Conservation (phyloP, 176 grass and related monocot species). For the Lolium perenne region DNA sequence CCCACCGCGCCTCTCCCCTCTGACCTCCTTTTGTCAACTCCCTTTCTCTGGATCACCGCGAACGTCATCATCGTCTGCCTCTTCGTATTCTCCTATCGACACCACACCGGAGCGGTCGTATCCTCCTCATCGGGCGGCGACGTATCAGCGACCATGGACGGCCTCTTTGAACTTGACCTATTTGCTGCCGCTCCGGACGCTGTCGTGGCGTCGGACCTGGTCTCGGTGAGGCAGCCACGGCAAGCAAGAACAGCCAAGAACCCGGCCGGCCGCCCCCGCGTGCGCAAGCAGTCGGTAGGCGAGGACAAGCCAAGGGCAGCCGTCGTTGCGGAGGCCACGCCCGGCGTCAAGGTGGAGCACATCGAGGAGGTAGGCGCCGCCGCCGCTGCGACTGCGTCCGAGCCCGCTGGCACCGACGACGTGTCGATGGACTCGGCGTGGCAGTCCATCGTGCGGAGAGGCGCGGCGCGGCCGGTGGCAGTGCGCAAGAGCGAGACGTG, state of each 20-base stretch:
- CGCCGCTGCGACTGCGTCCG: background rate
- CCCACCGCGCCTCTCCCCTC: background rate
- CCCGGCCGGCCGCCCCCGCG: slow-evolving; percentile 7
- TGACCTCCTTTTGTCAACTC: slow-evolving; percentile 12
- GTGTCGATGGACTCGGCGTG: slow-evolving; percentile 56
- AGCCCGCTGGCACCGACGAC: slow-evolving; percentile 9
- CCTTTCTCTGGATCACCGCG: slow-evolving; percentile 52
- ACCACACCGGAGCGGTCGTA: background rate
- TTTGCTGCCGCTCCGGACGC: background rate
- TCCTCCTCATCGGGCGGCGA: background rate
- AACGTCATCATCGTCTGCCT: slow-evolving; percentile 63
- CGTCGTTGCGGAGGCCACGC: background rate
- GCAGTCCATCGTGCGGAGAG: slow-evolving; percentile 46
- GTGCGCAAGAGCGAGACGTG: slow-evolving; percentile 77
- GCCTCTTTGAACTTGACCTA: slow-evolving; percentile 6
- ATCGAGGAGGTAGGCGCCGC: background rate
- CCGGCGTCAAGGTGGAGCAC: background rate
- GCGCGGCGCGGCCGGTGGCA: slow-evolving; percentile 37
- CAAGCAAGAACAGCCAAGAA: slow-evolving; percentile 25
- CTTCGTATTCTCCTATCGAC: slow-evolving; percentile 40
- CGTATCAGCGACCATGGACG: background rate
- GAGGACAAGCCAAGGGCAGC: background rate
- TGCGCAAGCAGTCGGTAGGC: slow-evolving; percentile 26
- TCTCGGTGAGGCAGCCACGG: background rate
- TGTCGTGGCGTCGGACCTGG: too few species aligned